These are phyloP conservation scores for Marchantia polymorpha DNA, from an alignment of 225 moss, liverwort and hornwort species.

Conservation along the genomic window DNA sequence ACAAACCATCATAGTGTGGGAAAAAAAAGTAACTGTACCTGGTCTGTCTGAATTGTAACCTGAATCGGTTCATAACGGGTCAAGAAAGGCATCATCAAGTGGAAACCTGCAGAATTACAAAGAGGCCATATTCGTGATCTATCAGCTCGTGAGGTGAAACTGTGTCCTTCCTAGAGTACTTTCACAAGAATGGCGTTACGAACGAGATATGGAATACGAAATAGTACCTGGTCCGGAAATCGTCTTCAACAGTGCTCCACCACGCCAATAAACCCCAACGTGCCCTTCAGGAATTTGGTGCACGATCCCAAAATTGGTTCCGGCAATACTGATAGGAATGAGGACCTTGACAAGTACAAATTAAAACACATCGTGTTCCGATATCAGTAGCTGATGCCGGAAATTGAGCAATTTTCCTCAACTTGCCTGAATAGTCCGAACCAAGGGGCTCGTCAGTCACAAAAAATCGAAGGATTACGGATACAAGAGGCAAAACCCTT, in stretches of 20 bases:
- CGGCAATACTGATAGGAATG: slow-evolving; percentile 60
- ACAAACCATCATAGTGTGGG: neutral
- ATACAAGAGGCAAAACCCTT: no score
- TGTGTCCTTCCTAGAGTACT: neutral
- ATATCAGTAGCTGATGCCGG: neutral
- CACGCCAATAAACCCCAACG: slow-evolving; percentile 98
- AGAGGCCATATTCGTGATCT: neutral
- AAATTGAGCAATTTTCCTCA: no score
- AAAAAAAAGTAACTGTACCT: slow-evolving; percentile 40
- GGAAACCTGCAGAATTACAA: slow-evolving; percentile 57
- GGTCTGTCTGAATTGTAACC: slow-evolving; percentile 98
- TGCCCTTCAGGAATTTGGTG: slow-evolving; percentile 98
- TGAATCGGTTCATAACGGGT: slow-evolving; percentile 96
- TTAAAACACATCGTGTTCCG: neutral
- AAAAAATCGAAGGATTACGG: no score
- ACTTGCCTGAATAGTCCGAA: no score
- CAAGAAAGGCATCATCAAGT: slow-evolving; percentile 89
- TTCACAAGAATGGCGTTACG: neutral
- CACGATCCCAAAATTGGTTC: slow-evolving; percentile 67
- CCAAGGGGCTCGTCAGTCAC: no score
- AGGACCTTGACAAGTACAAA: slow-evolving; percentile 45
- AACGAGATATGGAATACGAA: neutral
- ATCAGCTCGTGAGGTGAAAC: neutral
- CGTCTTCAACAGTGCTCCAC: slow-evolving; percentile 83
- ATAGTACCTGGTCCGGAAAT: slow-evolving; percentile 73